Evolutionary conservation across 2,329 filamentous ascomycete genomes (phyloP).

Genomic region (Aspergillus versicolor): DNA sequence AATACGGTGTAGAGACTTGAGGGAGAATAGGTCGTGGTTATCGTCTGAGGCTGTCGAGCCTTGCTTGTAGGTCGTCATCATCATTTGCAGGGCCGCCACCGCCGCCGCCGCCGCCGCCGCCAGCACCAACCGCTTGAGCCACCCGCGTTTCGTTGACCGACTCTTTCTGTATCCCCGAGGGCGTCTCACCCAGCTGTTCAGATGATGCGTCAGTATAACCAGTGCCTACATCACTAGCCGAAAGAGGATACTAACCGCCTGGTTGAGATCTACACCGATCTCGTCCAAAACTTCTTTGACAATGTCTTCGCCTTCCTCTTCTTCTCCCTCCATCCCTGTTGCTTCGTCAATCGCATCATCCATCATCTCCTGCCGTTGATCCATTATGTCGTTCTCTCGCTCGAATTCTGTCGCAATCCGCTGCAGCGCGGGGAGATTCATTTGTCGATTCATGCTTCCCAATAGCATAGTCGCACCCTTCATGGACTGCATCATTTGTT

Average conservation of each 20-base stretch:
- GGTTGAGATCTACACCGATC: slow-evolving; percentile 89
- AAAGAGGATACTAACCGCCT: slow-evolving; percentile 66
- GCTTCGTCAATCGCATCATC: slow-evolving; percentile 97
- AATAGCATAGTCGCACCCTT: slow-evolving; percentile 92
- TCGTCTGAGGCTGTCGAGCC: slow-evolving; percentile 78
- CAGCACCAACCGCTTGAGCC: slow-evolving; percentile 73
- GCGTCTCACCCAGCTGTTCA: slow-evolving; percentile 82
- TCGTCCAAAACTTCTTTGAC: slow-evolving; percentile 96
- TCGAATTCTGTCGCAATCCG: slow-evolving; percentile 99
- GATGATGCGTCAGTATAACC: slow-evolving; percentile 21
- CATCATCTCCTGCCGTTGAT: slow-evolving; percentile 99
- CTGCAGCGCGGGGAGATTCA: slow-evolving; percentile 94
- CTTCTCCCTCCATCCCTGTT: slow-evolving; percentile 76
- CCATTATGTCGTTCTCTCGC: slow-evolving; percentile 98
- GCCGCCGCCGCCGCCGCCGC: slow-evolving; percentile 46
- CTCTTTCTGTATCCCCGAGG: slow-evolving; percentile 74
- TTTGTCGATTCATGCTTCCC: slow-evolving; percentile 94
- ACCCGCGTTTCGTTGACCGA: slow-evolving; percentile 72
- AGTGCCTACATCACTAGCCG: background rate
- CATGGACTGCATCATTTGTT: slow-evolving; percentile 99
- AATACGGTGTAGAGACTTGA: background rate
- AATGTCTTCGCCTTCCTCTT: slow-evolving; percentile 95
- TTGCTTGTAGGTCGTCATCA: slow-evolving; percentile 91
- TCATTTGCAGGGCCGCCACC: slow-evolving; percentile 54
- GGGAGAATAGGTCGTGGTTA: slow-evolving; percentile 28